phyloP scores from a whole-genome alignment of 2,329 filamentous ascomycete genomes.

The Arthrobotrys entomopaga region DNA sequence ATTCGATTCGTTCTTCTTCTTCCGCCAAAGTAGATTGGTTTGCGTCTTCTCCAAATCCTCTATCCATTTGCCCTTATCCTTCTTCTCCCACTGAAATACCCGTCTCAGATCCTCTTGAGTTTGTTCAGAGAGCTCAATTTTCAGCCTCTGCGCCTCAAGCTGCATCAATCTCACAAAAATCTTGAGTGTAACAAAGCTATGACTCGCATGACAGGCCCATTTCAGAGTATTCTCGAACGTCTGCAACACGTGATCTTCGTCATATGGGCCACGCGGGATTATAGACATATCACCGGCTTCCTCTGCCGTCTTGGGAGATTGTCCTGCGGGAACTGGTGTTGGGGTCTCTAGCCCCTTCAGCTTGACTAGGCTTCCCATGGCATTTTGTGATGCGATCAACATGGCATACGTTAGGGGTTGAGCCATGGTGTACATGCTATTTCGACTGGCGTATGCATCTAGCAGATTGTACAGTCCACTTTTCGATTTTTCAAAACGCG shows the following conservation, averaged over 20 bases:
- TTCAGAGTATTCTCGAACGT: constrained; percentile 48
- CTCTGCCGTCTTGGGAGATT: not conserved
- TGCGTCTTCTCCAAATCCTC: constrained; percentile 46
- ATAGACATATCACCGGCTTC: not conserved
- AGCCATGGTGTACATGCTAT: constrained; percentile 44
- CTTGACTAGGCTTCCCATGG: constrained; percentile 31
- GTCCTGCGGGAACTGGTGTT: constrained; percentile 27
- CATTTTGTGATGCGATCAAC: constrained; percentile 43
- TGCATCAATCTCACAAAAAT: constrained; percentile 43
- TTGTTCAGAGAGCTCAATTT: constrained; percentile 17
- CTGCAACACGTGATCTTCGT: constrained; percentile 35
- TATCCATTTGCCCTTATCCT: constrained; percentile 44
- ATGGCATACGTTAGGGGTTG: constrained; percentile 37
- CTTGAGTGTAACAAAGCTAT: constrained; percentile 43
- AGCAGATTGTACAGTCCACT: constrained; percentile 30
- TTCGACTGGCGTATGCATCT: constrained; percentile 25
- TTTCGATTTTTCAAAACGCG: constrained; percentile 32
- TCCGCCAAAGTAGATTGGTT: constrained; percentile 34
- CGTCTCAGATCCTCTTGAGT: constrained; percentile 18
- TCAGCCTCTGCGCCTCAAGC: constrained; percentile 41
- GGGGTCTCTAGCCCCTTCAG: constrained; percentile 21
- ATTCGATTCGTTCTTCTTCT: constrained; percentile 47
- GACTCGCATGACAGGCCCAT: constrained; percentile 38
- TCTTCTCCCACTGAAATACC: constrained; percentile 44
- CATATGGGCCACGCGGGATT: constrained; percentile 26